Base-by-base conservation (phyloP, 805 yeast species). In the Wickerhamiella nectarea region DNA sequence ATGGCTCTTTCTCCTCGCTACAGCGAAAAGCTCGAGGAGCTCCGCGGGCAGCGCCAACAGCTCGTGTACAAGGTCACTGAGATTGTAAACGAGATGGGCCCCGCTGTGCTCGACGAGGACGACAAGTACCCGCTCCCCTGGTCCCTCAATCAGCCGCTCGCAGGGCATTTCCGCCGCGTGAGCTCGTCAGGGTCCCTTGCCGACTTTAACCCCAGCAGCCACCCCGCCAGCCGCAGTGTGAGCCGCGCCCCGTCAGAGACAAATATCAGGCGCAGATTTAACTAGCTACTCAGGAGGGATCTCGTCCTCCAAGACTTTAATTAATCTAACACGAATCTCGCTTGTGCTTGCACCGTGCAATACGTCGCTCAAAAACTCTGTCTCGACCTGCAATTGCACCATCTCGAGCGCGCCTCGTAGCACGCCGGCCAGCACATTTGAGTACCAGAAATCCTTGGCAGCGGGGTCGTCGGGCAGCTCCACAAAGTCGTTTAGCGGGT, bases 331-430 rank as follows among this genome's bases (percentile, higher is more conserved):
- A 48, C 80, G 71, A 44, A 91, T 64, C 56, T 86, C 96, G 0
- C 96, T 89, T 21, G 64, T 65, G 10, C 77, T 78, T 52, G 85
- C 89, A 0, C 96, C 97, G 50, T 86, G 72, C 39, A 91, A 66
- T 2, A 71, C 75, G 57, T 91, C 98, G 51, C 78, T 74, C 2
- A 84, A 73, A 57, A 87, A 91, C 51, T 64, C 67, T 2, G 78
- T 85, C 45, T 87, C 94, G 41, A 87, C 85, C 46, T 87, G 94
- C 54, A 91, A 64, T 57, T 91, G 98, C 3, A 91, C 94, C 95
- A 87, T 89, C 56, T 87, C 95, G 41, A 91, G 64, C 0, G 94
- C 86, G 4, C 97, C 97, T 46, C 84, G 74, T 41, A 91, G 62
- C 3, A 91, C 91, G 14, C 98, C 98, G 49, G 87, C 81, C 20